phyloP scores from a whole-genome alignment of 2,329 filamentous ascomycete species.

The Epicoccum nigrum region DNA sequence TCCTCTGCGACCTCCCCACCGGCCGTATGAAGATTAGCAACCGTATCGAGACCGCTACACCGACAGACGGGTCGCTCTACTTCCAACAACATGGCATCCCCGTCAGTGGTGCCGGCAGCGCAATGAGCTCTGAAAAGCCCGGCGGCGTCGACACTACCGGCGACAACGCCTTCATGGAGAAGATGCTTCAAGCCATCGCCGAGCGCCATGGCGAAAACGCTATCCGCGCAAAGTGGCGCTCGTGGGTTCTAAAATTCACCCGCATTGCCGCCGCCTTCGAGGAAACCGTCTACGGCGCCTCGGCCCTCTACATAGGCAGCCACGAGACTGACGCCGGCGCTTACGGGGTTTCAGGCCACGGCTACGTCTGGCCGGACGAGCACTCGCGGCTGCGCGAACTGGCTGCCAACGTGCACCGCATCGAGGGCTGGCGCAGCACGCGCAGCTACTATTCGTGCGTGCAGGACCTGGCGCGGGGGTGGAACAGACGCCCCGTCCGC shows the following conservation, averaged over 20 bases:
- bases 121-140: constrained; percentile 41
- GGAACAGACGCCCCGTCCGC: constrained; percentile 66
- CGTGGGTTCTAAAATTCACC: constrained; percentile 94
- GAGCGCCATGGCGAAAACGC: constrained; percentile 85
- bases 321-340: constrained; percentile 62
- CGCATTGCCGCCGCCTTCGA: constrained; percentile 93
- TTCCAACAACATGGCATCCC: constrained; percentile 74
- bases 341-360: constrained; percentile 75
- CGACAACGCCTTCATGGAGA: constrained; percentile 86
- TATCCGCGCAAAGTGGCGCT: constrained; percentile 89
- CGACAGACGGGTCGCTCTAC: constrained; percentile 83
- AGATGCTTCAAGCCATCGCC: constrained; percentile 81
- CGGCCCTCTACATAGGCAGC: constrained; percentile 82
- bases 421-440: constrained; percentile 96
- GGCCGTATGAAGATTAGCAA: constrained; percentile 94
- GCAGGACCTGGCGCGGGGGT: constrained; percentile 57
- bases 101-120: constrained; percentile 28
- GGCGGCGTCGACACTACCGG: constrained; percentile 72
- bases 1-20: constrained; percentile 89
- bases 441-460: constrained; percentile 96
- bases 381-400: constrained; percentile 80
- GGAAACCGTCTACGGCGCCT: constrained; percentile 92
- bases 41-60: constrained; percentile 77
- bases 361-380: constrained; percentile 94
- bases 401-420: constrained; percentile 86